These are phyloP conservation scores for Ophiocordyceps sinensis DNA, from an alignment of 2,329 filamentous ascomycete species.

Conservation along the genomic window DNA sequence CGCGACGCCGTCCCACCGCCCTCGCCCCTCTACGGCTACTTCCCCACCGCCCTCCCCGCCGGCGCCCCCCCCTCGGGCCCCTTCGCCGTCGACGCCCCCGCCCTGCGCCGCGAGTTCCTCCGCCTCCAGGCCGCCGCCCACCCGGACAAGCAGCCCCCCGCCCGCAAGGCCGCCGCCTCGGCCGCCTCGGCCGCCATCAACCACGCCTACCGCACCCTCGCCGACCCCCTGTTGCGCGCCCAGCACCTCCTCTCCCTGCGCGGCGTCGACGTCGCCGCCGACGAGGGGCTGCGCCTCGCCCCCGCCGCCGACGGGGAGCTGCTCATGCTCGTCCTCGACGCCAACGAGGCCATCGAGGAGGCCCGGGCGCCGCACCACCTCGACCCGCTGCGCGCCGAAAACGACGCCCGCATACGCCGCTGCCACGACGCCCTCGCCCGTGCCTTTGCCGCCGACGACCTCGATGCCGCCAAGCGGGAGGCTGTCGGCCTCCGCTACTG, in stretches of 20 bases:
- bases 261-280: slow-evolving; percentile 63
- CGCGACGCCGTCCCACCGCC: neutral
- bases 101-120: slow-evolving; percentile 74
- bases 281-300: slow-evolving; percentile 40
- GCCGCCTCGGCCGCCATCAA: slow-evolving; percentile 74
- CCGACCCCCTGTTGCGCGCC: slow-evolving; percentile 65
- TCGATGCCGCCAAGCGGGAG: slow-evolving; percentile 53
- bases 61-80: slow-evolving; percentile 66
- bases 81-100: slow-evolving; percentile 58
- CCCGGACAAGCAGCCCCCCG: slow-evolving; percentile 49
- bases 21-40: slow-evolving; percentile 69
- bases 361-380: slow-evolving; percentile 54
- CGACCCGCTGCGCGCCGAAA: slow-evolving; percentile 42
- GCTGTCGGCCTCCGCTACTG: slow-evolving; percentile 75
- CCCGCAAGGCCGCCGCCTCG: slow-evolving; percentile 50
- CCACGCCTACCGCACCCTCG: slow-evolving; percentile 77
- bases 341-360: slow-evolving; percentile 60
- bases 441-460: slow-evolving; percentile 52
- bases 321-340: slow-evolving; percentile 67
- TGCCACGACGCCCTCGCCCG: slow-evolving; percentile 48
- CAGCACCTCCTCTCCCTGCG: slow-evolving; percentile 70
- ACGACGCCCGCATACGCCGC: slow-evolving; percentile 49
- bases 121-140: slow-evolving; percentile 65
- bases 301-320: slow-evolving; percentile 34
- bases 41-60: slow-evolving; percentile 60